Evolutionary conservation across 495 filamentous ascomycete genomes (phyloP), one percentile per base, ranked within the genome.

Genomic region (Lasiosphaeriaceae sp.): DNA sequence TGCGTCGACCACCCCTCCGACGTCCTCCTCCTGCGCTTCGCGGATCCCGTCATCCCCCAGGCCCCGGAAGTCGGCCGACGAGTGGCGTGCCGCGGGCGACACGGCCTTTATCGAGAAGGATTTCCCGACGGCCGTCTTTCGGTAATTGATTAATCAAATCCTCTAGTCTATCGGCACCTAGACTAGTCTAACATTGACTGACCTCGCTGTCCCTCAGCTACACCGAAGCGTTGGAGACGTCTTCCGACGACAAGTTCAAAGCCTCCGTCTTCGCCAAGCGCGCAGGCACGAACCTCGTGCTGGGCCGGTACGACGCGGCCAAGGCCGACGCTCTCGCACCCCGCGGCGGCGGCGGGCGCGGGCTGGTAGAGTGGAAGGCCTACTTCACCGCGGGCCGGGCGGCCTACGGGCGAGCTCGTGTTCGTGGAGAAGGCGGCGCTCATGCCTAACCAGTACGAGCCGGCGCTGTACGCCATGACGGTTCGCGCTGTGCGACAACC

Each of bases 1-100:
- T 72, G 78, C 17, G 75, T 83, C 3, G 81, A 83, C 55, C 81
- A 84, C 62, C 60, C 77, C 11, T 77, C 72, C 12, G 79, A 83
- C 56, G 50, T 82, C 17, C 56, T 67, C 29, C 58, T 68, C 2
- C 44, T 68, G 47, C 29, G 60, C 2, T 60, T 63, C 9, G 53
- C 47, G 16, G 60, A 68, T 35, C 55, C 59, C 0, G 43, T 66
- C 41, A 55, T 68, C 78, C 61, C 61, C 50, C 14, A 31, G 47
- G 19, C 65, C 83, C 66, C 50, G 69, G 7, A 46, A 31, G 23
- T 64, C 71, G 11, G 72, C 73, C 23, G 59, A 24, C 31, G 64
- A 61, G n/a, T 61, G 51, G 47, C 50, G 35, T 16, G 65, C 73
- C 0, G n/a, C n/a, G n/a, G n/a, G n/a, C n/a, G n/a, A n/a, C n/a